Conservation (phyloP, 352 stramenopile species). For the Phytophthora cactorum region DNA sequence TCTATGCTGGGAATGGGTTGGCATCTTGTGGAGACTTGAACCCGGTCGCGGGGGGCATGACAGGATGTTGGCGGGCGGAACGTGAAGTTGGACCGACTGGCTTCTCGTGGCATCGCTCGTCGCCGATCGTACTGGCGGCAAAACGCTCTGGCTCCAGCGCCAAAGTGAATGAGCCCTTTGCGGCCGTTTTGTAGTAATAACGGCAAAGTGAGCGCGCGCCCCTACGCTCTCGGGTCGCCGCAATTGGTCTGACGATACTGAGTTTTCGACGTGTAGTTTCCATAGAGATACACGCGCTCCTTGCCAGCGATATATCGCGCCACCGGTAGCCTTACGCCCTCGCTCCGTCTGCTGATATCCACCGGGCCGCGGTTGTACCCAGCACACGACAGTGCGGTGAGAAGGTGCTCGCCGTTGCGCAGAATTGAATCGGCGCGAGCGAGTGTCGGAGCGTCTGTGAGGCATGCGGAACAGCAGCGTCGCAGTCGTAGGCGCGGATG, state of each 20-base stretch:
- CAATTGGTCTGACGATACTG: conserved; percentile 10
- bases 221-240: neutral
- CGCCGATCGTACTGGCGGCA: conserved; percentile 24
- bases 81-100: conserved; percentile 19
- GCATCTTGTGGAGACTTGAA: conserved; percentile 5
- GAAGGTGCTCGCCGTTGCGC: neutral
- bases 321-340: conserved; percentile 8
- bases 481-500: conserved; percentile 45
- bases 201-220: conserved; percentile 1
- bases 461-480: conserved; percentile 38
- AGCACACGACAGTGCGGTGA: conserved; percentile 21
- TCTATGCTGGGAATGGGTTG: conserved; percentile 14
- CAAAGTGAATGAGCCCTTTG: neutral
- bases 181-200: conserved; percentile 18
- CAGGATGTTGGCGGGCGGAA: conserved; percentile 20
- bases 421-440: conserved; percentile 17
- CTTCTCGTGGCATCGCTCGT: conserved; percentile 17
- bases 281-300: neutral
- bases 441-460: neutral
- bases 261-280: neutral
- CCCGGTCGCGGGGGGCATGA: neutral
- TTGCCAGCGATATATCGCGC: conserved; percentile 14
- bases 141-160: conserved; percentile 10
- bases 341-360: conserved; percentile 21
- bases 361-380: conserved; percentile 17